phyloP scores from a whole-genome alignment of 768 basidiomycete species.

The Cantharellus anzutake region DNA sequence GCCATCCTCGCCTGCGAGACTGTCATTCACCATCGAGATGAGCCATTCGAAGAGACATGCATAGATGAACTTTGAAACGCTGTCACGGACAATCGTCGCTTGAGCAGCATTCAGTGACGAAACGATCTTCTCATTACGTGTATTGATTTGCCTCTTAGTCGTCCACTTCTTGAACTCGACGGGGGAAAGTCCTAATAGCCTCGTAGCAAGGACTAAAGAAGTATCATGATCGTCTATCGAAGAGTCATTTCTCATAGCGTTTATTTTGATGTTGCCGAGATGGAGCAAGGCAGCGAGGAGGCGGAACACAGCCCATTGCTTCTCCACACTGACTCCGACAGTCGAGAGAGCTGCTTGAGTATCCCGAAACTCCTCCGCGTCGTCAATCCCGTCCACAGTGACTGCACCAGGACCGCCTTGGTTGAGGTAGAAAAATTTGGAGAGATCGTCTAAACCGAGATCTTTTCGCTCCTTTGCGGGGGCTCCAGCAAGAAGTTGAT shows the following conservation, averaged over 20 bases:
- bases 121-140: slow-evolving; percentile 89
- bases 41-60: slow-evolving; percentile 98
- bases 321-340: slow-evolving; percentile 93
- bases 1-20: slow-evolving; percentile 85
- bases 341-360: slow-evolving; percentile 93
- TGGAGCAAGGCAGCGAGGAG: slow-evolving; percentile 85
- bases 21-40: slow-evolving; percentile 93
- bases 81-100: slow-evolving; percentile 86
- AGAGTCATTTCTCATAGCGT: slow-evolving; percentile 62
- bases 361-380: slow-evolving; percentile 81
- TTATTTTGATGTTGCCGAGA: slow-evolving; percentile 93
- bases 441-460: slow-evolving; percentile 75
- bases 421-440: slow-evolving; percentile 79
- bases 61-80: slow-evolving; percentile 96
- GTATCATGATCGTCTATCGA: slow-evolving; percentile 68
- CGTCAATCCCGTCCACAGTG: slow-evolving; percentile 83
- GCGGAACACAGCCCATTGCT: slow-evolving; percentile 96
- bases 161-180: slow-evolving; percentile 99
- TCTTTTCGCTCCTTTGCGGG: slow-evolving; percentile 91
- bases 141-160: slow-evolving; percentile 90
- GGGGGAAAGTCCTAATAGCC: slow-evolving; percentile 75
- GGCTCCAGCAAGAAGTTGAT: slow-evolving; percentile 94
- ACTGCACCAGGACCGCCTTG: slow-evolving; percentile 83
- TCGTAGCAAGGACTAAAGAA: slow-evolving; percentile 60
- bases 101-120: slow-evolving; percentile 70